Conservation (phyloP, 345 rosid genomes). For the Hibiscus syriacus region DNA sequence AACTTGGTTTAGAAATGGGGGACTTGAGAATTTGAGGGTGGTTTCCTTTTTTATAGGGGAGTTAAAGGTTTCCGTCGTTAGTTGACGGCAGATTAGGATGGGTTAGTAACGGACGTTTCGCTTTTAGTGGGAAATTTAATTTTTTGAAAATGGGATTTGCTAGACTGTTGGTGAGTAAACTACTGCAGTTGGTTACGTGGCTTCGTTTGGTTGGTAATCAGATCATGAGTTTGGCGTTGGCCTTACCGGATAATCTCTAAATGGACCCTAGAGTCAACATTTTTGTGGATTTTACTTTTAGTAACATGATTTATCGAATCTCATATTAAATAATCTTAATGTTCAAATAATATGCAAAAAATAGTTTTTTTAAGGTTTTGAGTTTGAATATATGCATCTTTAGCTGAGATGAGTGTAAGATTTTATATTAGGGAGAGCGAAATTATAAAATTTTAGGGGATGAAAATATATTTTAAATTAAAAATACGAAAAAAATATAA, state of each 20-base stretch:
- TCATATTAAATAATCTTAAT: no score
- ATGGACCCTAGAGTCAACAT: neutral
- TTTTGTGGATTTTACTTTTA: no score
- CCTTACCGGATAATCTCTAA: neutral
- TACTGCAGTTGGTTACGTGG: neutral
- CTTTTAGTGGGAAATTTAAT: constrained; percentile 20
- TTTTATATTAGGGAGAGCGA: no score
- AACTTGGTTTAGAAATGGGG: neutral
- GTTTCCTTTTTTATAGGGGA: neutral
- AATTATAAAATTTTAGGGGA: no score
- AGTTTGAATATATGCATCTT: no score
- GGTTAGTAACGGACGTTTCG: constrained; percentile 7
- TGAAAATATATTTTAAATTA: no score
- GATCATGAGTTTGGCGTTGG: neutral
- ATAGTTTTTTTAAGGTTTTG: no score
- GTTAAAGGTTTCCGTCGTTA: constrained; percentile 20
- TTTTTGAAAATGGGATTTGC: constrained; percentile 20
- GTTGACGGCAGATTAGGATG: neutral
- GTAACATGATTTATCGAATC: no score
- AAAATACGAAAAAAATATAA: no score
- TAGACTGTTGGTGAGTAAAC: neutral
- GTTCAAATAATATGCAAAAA: no score
- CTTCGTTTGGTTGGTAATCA: neutral
- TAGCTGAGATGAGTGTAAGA: no score
- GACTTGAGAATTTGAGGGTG: neutral